A percentile compares a stretch with the other conserved stretches of the same genome.
Conservation (phyloP, 163 green algal species). For the Coccomyxa subellipsoidea region DNA sequence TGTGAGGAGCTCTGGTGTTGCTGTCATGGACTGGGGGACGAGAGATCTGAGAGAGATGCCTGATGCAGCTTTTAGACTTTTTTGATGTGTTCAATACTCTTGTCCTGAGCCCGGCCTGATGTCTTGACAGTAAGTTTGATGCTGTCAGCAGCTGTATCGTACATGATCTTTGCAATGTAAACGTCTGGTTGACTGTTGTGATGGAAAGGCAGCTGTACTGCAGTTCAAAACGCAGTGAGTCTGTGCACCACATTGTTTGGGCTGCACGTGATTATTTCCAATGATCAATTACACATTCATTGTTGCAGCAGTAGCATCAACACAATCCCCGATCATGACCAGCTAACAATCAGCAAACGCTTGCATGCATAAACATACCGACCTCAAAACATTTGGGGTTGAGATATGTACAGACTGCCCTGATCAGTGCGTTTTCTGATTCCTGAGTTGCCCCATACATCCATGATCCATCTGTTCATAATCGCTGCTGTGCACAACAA, state of each 20-base stretch:
- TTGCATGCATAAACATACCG: background rate
- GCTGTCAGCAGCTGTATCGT: too few species aligned
- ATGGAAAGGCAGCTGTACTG: too few species aligned
- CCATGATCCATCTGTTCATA: too few species aligned
- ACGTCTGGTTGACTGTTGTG: too few species aligned
- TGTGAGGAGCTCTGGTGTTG: background rate
- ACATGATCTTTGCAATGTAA: too few species aligned
- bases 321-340: too few species aligned
- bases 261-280: too few species aligned
- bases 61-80: background rate
- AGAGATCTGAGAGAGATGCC: background rate
- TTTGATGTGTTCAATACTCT: background rate
- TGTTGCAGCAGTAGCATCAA: too few species aligned
- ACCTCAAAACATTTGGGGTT: background rate
- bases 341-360: background rate
- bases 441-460: background rate
- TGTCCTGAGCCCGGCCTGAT: background rate
- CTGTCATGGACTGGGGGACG: background rate
- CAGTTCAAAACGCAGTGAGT: too few species aligned
- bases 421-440: background rate
- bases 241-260: too few species aligned
- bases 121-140: background rate
- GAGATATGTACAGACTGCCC: background rate
- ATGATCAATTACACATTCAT: too few species aligned
- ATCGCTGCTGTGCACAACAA: too few species aligned